Conservation (phyloP, 2,329 filamentous ascomycete species). For the Penicillium thymicola region DNA sequence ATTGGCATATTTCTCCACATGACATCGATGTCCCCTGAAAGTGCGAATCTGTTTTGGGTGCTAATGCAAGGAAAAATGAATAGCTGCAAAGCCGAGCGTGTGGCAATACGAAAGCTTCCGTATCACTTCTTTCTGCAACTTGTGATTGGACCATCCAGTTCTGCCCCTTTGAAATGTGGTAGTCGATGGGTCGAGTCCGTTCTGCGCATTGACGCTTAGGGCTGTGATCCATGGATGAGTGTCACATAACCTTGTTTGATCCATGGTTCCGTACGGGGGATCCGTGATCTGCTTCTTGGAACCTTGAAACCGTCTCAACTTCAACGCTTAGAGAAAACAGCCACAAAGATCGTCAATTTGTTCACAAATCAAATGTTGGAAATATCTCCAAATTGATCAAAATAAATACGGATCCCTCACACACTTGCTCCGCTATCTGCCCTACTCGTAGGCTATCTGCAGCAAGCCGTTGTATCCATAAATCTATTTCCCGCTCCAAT, state of each 20-base stretch:
- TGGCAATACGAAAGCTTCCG: conserved; percentile 21
- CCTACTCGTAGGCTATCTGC: neutral
- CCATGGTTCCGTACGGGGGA: conserved; percentile 1
- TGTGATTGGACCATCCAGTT: conserved; percentile 11
- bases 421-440: neutral
- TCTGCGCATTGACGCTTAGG: conserved; percentile 14
- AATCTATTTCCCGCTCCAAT: neutral
- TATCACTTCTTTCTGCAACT: conserved; percentile 12
- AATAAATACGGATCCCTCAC: neutral
- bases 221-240: conserved; percentile 1
- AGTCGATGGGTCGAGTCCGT: conserved; percentile 7
- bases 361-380: neutral
- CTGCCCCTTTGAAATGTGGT: conserved; percentile 2
- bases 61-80: conserved; percentile 24
- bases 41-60: conserved; percentile 3
- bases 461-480: neutral
- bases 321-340: neutral
- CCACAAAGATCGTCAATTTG: neutral
- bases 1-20: conserved; percentile 10
- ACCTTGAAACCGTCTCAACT: conserved; percentile 2
- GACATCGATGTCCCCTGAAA: conserved; percentile 5
- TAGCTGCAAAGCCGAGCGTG: conserved; percentile 15
- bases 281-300: neutral
- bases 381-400: neutral
- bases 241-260: conserved; percentile 3